phyloP scores from a whole-genome alignment of 176 grass and related monocot species.

The Elymus sibiricus region DNA sequence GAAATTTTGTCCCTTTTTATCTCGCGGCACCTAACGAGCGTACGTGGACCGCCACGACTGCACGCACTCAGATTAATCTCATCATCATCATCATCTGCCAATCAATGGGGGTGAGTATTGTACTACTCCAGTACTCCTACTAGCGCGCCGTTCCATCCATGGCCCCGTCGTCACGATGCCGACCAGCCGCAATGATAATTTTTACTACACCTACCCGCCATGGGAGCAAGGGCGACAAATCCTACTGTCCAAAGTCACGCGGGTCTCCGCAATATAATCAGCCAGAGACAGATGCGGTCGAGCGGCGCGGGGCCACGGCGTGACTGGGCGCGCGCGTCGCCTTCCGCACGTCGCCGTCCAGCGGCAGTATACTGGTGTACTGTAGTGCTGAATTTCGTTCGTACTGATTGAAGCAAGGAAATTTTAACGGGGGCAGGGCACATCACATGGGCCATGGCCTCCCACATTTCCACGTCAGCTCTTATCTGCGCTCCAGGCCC shows the following conservation, averaged over 20 bases:
- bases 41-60: constrained; percentile 22
- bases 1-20: too few relatives aligned
- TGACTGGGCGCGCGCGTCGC: background rate
- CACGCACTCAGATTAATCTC: background rate
- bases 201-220: background rate
- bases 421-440: background rate
- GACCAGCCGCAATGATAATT: background rate
- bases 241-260: constrained; percentile 11
- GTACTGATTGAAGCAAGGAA: background rate
- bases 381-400: background rate
- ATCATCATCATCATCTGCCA: background rate
- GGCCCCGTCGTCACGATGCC: constrained; percentile 16
- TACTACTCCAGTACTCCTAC: background rate
- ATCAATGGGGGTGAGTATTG: background rate
- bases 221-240: background rate
- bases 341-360: background rate
- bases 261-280: background rate
- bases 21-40: background rate
- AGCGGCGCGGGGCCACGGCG: background rate
- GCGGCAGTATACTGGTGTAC: background rate
- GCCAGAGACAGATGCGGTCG: too few relatives aligned
- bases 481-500: background rate
- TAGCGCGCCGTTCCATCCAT: background rate
- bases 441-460: background rate
- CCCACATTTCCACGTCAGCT: background rate